Evolutionary conservation across 2,329 filamentous ascomycete genomes (phyloP), one percentile per base, ranked within the genome.

Genomic region (Arthroderma sp.): DNA sequence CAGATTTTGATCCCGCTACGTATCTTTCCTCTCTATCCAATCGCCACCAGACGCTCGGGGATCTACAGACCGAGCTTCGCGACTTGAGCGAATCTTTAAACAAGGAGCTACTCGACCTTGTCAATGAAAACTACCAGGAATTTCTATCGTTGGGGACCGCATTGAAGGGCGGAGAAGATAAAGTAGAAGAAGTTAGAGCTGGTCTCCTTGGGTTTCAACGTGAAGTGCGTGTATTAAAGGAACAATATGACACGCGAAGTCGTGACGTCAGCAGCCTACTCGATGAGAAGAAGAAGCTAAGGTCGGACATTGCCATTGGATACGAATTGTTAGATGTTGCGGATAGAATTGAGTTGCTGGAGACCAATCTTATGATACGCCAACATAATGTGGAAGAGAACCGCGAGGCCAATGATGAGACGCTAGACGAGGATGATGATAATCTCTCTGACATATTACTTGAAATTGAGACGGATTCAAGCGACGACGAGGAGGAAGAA

Each of bases 1-100:
- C 78, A 3, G 65, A 78, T 53, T 98, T 98, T 64, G 78, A 86
- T 50, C 82, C 93, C 0, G 77, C 84, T 1, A 69, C 70, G 2
- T 98, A 95, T 62, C 81, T 98, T 65, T 87, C 80, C 5, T 82
- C 83, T 1, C 74, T 94, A 1, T 78, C 80, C 15, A 80, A 91
- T 59, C 83, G 91, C 1, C 91, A 98, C 63, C 91, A 98, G 63
- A 95, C 89, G 0, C 83, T 98, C 40, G 88, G 94, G 60, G 91
- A 98, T 62, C 72, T 98, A 30, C 85, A 89, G 32, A 69, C 81
- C 4, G 93, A 98, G 58, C 72, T 98, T 10, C 81, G 88, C 38
- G 78, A 87, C 47, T 75, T 93, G 43, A 85, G 81, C 53, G 77
- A 84, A 54, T 74, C 82, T 15, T 80, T 98, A 49, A 84, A 81